These are phyloP conservation scores for Entomophthora muscae DNA, from an alignment of 371 early-diverging fungal genomes.

Conservation along the genomic window DNA sequence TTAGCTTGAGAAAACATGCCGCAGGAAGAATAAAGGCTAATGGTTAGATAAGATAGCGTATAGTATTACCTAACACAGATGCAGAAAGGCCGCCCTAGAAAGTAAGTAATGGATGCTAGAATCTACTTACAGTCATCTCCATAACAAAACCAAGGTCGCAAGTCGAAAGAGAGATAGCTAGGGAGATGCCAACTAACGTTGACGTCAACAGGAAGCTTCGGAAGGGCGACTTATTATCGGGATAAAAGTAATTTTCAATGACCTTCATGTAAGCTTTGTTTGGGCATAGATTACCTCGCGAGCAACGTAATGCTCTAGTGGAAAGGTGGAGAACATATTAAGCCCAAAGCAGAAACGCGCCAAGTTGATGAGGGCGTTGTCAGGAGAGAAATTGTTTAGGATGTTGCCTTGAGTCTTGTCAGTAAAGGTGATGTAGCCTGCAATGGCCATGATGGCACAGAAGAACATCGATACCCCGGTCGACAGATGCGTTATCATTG, in stretches of 20 bases:
- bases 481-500: slow-evolving; percentile 47
- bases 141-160: slow-evolving; percentile 55
- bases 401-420: slow-evolving; percentile 63
- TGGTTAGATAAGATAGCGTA: background rate
- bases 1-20: slow-evolving; percentile 37
- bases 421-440: slow-evolving; percentile 47
- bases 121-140: slow-evolving; percentile 52
- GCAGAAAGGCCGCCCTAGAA: slow-evolving; percentile 7
- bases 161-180: slow-evolving; percentile 39
- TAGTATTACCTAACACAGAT: slow-evolving; percentile 4
- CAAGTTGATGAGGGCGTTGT: slow-evolving; percentile 49
- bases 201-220: slow-evolving; percentile 46
- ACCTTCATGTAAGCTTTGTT: slow-evolving; percentile 18
- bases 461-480: slow-evolving; percentile 42
- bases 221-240: slow-evolving; percentile 23
- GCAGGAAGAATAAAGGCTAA: slow-evolving; percentile 58
- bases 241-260: slow-evolving; percentile 37
- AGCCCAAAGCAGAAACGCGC: slow-evolving; percentile 62
- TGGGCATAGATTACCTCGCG: slow-evolving; percentile 35
- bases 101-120: background rate
- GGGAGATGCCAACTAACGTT: slow-evolving; percentile 24
- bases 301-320: slow-evolving; percentile 57
- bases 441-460: slow-evolving; percentile 40
- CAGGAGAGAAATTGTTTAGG: slow-evolving; percentile 55
- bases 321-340: slow-evolving; percentile 68